Evolutionary conservation across 108 stramenopile genomes (phyloP).

Genomic region (Asterionellopsis glacialis): DNA sequence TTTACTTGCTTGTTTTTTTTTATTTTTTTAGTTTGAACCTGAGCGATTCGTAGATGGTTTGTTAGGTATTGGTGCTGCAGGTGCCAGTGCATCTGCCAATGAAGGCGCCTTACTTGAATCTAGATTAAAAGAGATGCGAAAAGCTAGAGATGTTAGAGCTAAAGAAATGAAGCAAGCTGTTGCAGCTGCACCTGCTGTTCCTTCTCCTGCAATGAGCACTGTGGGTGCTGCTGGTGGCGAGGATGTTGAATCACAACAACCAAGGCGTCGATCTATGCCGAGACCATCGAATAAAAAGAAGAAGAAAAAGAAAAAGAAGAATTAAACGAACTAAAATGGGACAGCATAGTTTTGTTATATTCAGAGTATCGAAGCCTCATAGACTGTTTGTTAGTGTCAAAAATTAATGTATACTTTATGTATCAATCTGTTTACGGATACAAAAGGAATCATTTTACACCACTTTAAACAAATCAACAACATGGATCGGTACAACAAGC

Average conservation of each 20-base stretch:
- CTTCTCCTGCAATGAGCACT: constrained; percentile 11
- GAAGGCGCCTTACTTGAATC: constrained; percentile 63
- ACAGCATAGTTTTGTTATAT: too few relatives aligned
- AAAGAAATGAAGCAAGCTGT: constrained; percentile 11
- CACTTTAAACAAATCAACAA: too few relatives aligned
- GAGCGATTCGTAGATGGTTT: constrained; percentile 78
- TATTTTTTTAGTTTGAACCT: constrained; percentile 63
- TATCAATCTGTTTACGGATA: too few relatives aligned
- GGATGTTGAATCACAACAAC: too few relatives aligned
- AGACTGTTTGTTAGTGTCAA: too few relatives aligned
- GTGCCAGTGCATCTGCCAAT: constrained; percentile 31
- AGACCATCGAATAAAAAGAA: constrained; percentile 26
- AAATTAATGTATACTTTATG: too few relatives aligned
- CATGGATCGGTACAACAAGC: too few relatives aligned
- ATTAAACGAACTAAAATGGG: not conserved
- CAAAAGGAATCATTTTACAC: too few relatives aligned
- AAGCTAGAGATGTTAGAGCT: constrained; percentile 56
- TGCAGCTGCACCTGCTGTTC: constrained; percentile 15
- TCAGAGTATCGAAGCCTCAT: too few relatives aligned
- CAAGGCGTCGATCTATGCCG: constrained; percentile 4
- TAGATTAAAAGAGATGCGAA: constrained; percentile 55
- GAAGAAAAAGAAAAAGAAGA: constrained; percentile 40
- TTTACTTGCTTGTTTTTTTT: constrained; percentile 3
- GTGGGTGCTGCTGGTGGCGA: not conserved
- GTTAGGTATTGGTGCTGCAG: constrained; percentile 71